phyloP scores from a whole-genome alignment of 805 yeast species.

The Spathaspora gorwiae region DNA sequence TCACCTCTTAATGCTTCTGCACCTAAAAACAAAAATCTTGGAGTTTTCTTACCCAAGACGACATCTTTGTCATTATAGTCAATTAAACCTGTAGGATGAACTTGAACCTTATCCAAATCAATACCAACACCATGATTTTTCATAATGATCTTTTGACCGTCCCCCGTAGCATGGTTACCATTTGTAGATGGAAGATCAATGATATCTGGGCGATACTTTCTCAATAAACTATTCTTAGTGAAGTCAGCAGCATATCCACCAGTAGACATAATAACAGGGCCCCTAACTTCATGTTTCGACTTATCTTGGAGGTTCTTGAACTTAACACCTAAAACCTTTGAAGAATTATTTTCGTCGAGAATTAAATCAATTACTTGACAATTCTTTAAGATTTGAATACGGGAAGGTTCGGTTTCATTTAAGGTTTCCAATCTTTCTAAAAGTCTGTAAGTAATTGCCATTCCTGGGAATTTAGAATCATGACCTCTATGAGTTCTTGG shows the following conservation, averaged over 20 bases:
- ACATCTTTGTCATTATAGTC: constrained; percentile 44
- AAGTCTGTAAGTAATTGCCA: constrained; percentile 56
- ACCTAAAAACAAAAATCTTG: constrained; percentile 54
- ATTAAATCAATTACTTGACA: constrained; percentile 42
- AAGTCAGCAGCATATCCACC: constrained; percentile 70
- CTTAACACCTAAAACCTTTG: constrained; percentile 24
- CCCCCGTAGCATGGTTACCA: constrained; percentile 60
- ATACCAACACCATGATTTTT: constrained; percentile 50
- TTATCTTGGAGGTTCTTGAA: constrained; percentile 31
- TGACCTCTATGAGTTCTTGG: constrained; percentile 80
- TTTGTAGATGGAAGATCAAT: constrained; percentile 55
- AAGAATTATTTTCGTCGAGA: constrained; percentile 21
- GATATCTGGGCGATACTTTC: constrained; percentile 56
- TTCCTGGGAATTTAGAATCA: constrained; percentile 60
- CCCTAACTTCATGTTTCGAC: constrained; percentile 23
- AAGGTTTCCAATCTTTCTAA: constrained; percentile 46
- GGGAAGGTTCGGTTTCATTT: constrained; percentile 41
- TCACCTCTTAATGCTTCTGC: constrained; percentile 66
- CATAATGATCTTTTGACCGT: constrained; percentile 54
- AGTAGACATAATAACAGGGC: constrained; percentile 56
- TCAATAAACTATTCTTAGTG: constrained; percentile 46
- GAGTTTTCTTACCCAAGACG: constrained; percentile 31
- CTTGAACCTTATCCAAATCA: constrained; percentile 63
- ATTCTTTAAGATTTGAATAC: constrained; percentile 38
- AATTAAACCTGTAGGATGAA: constrained; percentile 64